Conservation (phyloP, 1,284 basidiomycete species). For the Ganoderma resinaceum region DNA sequence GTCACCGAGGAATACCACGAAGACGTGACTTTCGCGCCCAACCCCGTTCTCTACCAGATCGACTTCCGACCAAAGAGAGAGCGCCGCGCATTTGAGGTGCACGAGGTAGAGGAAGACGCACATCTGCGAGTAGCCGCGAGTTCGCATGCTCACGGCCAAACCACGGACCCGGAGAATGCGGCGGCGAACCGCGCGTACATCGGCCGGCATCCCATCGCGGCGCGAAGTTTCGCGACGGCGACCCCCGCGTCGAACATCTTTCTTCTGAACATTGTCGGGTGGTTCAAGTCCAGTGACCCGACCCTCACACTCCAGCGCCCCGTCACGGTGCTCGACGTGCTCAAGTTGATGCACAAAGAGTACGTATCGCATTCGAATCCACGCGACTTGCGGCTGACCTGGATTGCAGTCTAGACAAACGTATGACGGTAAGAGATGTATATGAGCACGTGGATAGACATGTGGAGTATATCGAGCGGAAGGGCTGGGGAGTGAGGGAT, state of each 20-base stretch:
- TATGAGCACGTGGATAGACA: background rate
- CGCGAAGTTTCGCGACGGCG: conserved; percentile 13
- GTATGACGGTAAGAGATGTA: background rate
- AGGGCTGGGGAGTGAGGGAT: background rate
- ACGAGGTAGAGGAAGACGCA: background rate
- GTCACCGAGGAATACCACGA: background rate
- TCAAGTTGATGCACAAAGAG: background rate
- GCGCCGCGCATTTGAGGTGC: background rate
- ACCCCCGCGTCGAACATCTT: background rate
- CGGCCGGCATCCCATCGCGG: conserved; percentile 1
- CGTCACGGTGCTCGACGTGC: conserved; percentile 5
- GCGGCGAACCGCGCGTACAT: background rate
- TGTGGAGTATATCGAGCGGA: background rate
- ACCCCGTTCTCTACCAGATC: background rate
- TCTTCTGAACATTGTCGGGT: background rate
- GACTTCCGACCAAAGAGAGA: background rate
- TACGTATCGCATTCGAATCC: background rate
- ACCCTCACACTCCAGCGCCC: background rate
- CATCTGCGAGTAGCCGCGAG: background rate
- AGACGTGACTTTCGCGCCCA: background rate
- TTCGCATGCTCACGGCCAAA: background rate
- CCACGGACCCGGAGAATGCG: background rate
- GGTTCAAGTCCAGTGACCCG: background rate
- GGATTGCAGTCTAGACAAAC: conserved; percentile 1
- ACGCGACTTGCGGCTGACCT: background rate